phyloP scores from a whole-genome alignment of 106 monocot species.

The Triglochin maritima region DNA sequence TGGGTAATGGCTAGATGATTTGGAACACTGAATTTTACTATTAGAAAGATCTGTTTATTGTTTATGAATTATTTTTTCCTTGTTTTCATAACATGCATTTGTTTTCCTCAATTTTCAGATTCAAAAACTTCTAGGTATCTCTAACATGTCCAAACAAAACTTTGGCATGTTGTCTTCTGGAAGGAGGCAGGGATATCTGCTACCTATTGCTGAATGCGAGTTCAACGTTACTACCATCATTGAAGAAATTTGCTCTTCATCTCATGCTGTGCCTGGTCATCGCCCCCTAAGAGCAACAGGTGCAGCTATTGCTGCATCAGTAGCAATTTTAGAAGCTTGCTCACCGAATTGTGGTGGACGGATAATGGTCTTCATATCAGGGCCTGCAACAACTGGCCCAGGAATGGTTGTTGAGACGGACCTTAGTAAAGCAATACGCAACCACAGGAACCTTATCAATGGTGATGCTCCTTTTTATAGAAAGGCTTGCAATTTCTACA shows the following conservation, averaged over 20 bases:
- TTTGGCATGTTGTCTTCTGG: slow-evolving; percentile 17
- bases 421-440: slow-evolving; percentile 53
- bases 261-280: slow-evolving; percentile 27
- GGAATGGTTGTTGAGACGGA: slow-evolving; percentile 72
- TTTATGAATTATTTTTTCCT: no score
- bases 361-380: slow-evolving; percentile 86
- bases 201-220: slow-evolving; percentile 73
- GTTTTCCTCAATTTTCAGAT: slow-evolving; percentile 32
- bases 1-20: no score
- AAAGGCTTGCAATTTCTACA: slow-evolving; percentile 58
- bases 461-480: slow-evolving; percentile 33
- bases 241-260: slow-evolving; percentile 51
- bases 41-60: no score
- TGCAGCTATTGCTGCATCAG: slow-evolving; percentile 56
- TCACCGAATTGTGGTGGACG: slow-evolving; percentile 41
- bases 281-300: slow-evolving; percentile 71
- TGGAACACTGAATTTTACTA: no score
- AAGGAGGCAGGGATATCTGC: slow-evolving; percentile 53
- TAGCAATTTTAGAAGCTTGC: slow-evolving; percentile 69
- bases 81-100: neutral
- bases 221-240: slow-evolving; percentile 72
- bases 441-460: slow-evolving; percentile 61
- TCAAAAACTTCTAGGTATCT: slow-evolving; percentile 44
- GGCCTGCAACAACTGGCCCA: slow-evolving; percentile 71
- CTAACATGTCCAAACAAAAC: slow-evolving; percentile 16